A percentile compares a stretch with the other conserved stretches of the same genome.
Conservation (phyloP, 805 yeast species). For the Cyberlindnera amylophila region DNA sequence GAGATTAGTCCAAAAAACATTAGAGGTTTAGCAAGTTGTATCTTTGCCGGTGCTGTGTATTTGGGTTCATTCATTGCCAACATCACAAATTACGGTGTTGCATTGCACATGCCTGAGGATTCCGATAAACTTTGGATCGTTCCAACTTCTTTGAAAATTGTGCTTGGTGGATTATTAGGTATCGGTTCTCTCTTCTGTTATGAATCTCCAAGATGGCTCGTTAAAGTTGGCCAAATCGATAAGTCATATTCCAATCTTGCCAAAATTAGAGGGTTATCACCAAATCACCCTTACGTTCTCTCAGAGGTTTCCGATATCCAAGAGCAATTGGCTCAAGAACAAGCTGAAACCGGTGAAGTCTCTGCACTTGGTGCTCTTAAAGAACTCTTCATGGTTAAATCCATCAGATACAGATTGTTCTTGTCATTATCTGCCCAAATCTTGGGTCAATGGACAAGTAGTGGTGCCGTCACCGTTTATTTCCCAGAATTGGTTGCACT, state of each 20-base stretch:
- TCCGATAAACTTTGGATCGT: slow-evolving; percentile 46
- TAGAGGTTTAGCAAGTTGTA: slow-evolving; percentile 48
- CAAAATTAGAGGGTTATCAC: slow-evolving; percentile 40
- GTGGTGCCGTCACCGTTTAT: slow-evolving; percentile 51
- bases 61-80: slow-evolving; percentile 49
- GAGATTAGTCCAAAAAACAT: slow-evolving; percentile 50
- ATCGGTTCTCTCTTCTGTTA: slow-evolving; percentile 9
- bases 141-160: slow-evolving; percentile 45
- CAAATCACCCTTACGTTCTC: slow-evolving; percentile 45
- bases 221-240: slow-evolving; percentile 9
- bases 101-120: slow-evolving; percentile 37
- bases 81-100: slow-evolving; percentile 48
- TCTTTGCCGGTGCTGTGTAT: slow-evolving; percentile 56
- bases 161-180: slow-evolving; percentile 37
- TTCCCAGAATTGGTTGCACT: slow-evolving; percentile 49
- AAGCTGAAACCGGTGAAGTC: slow-evolving; percentile 23
- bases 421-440: slow-evolving; percentile 42
- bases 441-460: slow-evolving; percentile 57
- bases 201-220: slow-evolving; percentile 15
- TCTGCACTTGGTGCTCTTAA: slow-evolving; percentile 27
- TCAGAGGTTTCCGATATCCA: slow-evolving; percentile 49
- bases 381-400: slow-evolving; percentile 34
- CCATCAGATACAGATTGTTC: slow-evolving; percentile 43
- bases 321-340: slow-evolving; percentile 37
- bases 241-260: slow-evolving; percentile 30